Percentiles rank a stretch among this genome's conserved stretches.
Conservation (phyloP, 345 rosid species). For the Pistacia vera region DNA sequence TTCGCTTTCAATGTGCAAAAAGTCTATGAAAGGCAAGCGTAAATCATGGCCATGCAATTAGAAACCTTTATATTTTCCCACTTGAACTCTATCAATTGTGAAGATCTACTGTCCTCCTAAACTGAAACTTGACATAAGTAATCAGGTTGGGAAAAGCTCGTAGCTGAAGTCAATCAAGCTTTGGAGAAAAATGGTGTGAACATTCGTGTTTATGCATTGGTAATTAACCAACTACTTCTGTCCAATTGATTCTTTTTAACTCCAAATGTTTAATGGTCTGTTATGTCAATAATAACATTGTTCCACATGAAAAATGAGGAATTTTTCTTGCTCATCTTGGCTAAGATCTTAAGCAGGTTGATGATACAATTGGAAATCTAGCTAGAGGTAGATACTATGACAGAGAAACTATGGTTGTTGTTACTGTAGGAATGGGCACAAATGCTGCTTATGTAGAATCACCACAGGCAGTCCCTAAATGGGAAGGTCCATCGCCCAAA, state of each 20-base stretch:
- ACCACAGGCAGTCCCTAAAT: slow-evolving; percentile 39
- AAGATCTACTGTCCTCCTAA: not conserved
- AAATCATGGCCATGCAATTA: no score
- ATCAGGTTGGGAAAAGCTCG: slow-evolving; percentile 33
- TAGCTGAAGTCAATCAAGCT: slow-evolving; percentile 45
- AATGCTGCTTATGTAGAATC: slow-evolving; percentile 61
- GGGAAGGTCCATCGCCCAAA: slow-evolving; percentile 33
- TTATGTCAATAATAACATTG: not conserved
- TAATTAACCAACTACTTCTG: not conserved
- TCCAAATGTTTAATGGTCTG: no score
- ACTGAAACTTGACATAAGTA: not conserved
- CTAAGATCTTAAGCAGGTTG: slow-evolving; percentile 42
- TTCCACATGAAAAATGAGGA: not conserved
- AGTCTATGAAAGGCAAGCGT: no score
- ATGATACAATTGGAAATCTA: slow-evolving; percentile 50
- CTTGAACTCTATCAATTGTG: not conserved
- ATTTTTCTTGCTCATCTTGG: not conserved
- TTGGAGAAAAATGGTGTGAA: slow-evolving; percentile 43
- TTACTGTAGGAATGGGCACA: slow-evolving; percentile 54
- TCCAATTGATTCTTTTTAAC: not conserved
- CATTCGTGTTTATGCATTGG: slow-evolving; percentile 37
- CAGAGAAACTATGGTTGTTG: slow-evolving; percentile 54
- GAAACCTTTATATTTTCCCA: no score
- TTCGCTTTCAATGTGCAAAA: no score
- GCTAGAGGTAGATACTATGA: slow-evolving; percentile 68